Conservation (phyloP, 176 grass and related monocot genomes). For the Phragmites australis region DNA sequence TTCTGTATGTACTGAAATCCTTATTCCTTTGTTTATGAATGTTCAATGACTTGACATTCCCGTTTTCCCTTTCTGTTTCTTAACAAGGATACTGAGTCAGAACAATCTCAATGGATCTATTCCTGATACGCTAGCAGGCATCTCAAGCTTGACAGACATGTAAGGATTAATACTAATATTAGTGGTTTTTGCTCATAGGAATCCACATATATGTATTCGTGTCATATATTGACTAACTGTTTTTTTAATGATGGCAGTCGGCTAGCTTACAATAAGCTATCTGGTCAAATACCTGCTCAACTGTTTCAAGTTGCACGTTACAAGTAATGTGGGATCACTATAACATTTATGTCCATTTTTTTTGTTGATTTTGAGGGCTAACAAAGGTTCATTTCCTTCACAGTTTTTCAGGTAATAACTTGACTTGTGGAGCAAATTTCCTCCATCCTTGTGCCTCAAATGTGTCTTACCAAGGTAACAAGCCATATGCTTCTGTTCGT, state of each 20-base stretch:
- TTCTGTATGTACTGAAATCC: slow-evolving; percentile 62
- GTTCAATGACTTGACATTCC: slow-evolving; percentile 7
- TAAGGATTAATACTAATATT: slow-evolving; percentile 50
- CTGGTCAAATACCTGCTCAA: slow-evolving; percentile 73
- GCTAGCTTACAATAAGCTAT: slow-evolving; percentile 84
- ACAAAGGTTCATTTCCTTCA: slow-evolving; percentile 46
- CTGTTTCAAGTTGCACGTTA: slow-evolving; percentile 93
- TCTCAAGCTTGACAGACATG: slow-evolving; percentile 81
- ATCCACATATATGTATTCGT: background rate
- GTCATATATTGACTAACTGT: slow-evolving; percentile 37
- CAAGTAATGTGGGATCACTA: slow-evolving; percentile 65
- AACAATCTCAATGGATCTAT: slow-evolving; percentile 79
- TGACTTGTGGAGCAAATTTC: slow-evolving; percentile 79
- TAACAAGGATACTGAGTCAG: slow-evolving; percentile 83
- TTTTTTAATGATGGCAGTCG: slow-evolving; percentile 51
- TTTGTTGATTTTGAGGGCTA: slow-evolving; percentile 27
- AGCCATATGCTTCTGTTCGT: slow-evolving; percentile 26
- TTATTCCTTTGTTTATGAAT: slow-evolving; percentile 27
- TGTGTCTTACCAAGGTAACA: slow-evolving; percentile 66
- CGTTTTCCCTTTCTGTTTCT: slow-evolving; percentile 12
- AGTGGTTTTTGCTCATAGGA: slow-evolving; percentile 21
- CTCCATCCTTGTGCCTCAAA: slow-evolving; percentile 69
- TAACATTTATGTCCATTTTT: slow-evolving; percentile 6
- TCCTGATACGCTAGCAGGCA: slow-evolving; percentile 61
- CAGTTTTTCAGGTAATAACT: slow-evolving; percentile 93